These are phyloP conservation scores for Fusarium denticulatum DNA, from an alignment of 2,329 filamentous ascomycete genomes.

Conservation along the genomic window DNA sequence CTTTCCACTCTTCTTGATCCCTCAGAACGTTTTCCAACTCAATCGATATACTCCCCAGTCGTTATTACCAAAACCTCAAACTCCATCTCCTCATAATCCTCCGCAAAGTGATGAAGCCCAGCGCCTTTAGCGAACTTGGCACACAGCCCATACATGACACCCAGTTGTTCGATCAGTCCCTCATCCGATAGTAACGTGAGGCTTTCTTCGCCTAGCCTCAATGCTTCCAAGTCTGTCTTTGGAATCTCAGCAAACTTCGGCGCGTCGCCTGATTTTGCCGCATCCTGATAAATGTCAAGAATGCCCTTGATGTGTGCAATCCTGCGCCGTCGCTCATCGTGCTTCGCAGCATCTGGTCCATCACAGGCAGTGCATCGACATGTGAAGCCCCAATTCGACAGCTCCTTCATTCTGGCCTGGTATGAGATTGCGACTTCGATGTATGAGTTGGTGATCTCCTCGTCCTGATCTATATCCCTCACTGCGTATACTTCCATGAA, in stretches of 20 bases:
- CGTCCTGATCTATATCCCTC: background rate
- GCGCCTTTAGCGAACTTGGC: conserved; percentile 1
- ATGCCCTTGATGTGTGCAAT: conserved; percentile 8
- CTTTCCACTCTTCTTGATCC: background rate
- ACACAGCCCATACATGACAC: conserved; percentile 10
- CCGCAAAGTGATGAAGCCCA: background rate
- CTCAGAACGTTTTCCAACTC: accelerated
- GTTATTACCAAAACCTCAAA: conserved; percentile 11
- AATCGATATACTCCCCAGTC: conserved; percentile 6
- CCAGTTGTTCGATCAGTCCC: conserved; percentile 4
- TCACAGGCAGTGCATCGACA: background rate
- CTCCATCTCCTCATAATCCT: conserved; percentile 11
- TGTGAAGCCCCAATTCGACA: conserved; percentile 6
- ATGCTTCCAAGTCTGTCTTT: conserved; percentile 4
- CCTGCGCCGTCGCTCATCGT: conserved; percentile 11
- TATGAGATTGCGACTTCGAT: background rate
- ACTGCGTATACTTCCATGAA: conserved; percentile 18
- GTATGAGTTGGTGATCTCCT: conserved; percentile 21
- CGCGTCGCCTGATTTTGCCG: background rate
- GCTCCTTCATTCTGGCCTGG: background rate
- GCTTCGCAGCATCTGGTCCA: background rate
- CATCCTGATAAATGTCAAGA: conserved; percentile 6
- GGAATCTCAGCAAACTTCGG: conserved; percentile 4
- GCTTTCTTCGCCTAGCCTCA: background rate
- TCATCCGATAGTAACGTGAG: background rate